Evolutionary conservation across 225 moss, liverwort and hornwort genomes (phyloP).

Genomic region (Lunularia cruciata): DNA sequence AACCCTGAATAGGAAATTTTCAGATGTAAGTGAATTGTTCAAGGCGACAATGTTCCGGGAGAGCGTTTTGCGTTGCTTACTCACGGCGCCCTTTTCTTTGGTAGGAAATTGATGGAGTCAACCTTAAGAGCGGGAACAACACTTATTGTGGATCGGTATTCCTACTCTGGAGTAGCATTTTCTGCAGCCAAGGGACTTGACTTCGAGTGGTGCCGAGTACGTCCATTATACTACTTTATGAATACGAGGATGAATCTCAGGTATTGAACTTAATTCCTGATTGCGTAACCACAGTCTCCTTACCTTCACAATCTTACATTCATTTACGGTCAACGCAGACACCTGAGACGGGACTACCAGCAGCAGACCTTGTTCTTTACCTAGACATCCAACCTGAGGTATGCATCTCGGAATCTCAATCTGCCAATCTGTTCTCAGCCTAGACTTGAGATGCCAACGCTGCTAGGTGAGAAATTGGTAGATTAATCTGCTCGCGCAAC

Average conservation of each 20-base stretch:
- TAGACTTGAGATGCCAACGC: too few species aligned
- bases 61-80: slow-evolving; percentile 3
- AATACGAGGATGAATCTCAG: too few species aligned
- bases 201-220: slow-evolving; percentile 89
- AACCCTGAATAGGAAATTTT: too few species aligned
- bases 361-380: slow-evolving; percentile 90
- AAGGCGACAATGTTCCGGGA: background rate
- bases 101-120: slow-evolving; percentile 75
- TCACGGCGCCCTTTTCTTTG: slow-evolving; percentile 19
- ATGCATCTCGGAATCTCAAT: background rate
- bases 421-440: too few species aligned
- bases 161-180: slow-evolving; percentile 94
- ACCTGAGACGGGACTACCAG: slow-evolving; percentile 82
- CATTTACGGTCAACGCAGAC: too few species aligned
- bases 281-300: background rate
- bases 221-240: background rate
- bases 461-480: too few species aligned
- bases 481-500: too few species aligned
- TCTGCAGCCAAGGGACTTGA: slow-evolving; percentile 93
- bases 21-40: too few species aligned
- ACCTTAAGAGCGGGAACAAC: slow-evolving; percentile 69
- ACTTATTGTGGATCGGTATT: slow-evolving; percentile 83
- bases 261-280: too few species aligned
- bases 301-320: slow-evolving; percentile 2
- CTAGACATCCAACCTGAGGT: slow-evolving; percentile 89